These are phyloP conservation scores for Alternaria longipes DNA, from an alignment of 2,329 filamentous ascomycete species.

Conservation along the genomic window DNA sequence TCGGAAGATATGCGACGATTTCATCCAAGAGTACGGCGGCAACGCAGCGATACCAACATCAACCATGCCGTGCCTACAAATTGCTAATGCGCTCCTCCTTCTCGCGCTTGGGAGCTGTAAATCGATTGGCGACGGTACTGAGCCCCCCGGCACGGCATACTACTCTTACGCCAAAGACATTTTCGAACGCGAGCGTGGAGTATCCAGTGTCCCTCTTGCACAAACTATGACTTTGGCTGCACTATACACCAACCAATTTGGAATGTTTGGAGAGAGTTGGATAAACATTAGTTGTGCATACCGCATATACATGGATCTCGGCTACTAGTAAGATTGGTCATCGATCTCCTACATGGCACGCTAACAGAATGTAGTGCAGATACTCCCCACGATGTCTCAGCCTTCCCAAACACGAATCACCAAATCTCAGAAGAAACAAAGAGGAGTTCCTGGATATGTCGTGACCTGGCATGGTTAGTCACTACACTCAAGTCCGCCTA, in stretches of 20 bases:
- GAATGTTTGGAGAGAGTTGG: neutral
- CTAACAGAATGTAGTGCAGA: neutral
- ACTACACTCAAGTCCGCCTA: neutral
- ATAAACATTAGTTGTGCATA: neutral
- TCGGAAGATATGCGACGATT: neutral
- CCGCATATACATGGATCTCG: neutral
- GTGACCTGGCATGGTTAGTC: neutral
- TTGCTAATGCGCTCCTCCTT: neutral
- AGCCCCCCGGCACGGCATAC: neutral
- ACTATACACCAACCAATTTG: neutral
- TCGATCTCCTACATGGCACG: neutral
- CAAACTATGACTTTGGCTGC: neutral
- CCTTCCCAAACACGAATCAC: neutral
- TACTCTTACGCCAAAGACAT: neutral
- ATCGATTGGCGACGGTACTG: neutral
- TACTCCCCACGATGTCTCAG: too few relatives aligned
- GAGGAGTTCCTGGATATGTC: neutral
- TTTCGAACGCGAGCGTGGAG: neutral
- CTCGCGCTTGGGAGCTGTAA: neutral
- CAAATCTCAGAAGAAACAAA: neutral
- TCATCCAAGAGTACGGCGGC: neutral
- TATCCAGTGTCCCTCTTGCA: neutral
- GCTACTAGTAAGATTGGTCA: neutral
- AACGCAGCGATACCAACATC: neutral
- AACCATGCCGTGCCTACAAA: neutral